Percentiles rank a stretch among this genome's conserved stretches.
These are phyloP conservation scores for Leonotis leonurus DNA, from an alignment of 257 asterid genomes.

Conservation along the genomic window DNA sequence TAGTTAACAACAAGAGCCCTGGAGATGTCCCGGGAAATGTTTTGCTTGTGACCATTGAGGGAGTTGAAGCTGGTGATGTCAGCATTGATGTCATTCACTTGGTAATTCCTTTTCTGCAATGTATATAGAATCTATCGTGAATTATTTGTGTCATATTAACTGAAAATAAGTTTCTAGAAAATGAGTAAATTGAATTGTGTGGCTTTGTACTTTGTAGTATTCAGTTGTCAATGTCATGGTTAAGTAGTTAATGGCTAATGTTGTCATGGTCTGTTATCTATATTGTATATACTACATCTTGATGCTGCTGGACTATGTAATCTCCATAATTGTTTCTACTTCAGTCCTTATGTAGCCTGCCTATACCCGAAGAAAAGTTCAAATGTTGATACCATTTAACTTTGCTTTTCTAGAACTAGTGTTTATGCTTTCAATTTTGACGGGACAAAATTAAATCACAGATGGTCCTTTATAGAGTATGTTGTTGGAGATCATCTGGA, in stretches of 20 bases:
- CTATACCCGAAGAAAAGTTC: slow-evolving; percentile 7
- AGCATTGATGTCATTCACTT: slow-evolving; percentile 86
- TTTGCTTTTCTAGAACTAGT: slow-evolving; percentile 16
- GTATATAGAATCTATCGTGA: background rate
- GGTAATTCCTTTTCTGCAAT: slow-evolving; percentile 33
- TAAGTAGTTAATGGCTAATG: background rate
- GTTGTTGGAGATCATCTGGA: slow-evolving; percentile 61
- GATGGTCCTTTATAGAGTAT: slow-evolving; percentile 50
- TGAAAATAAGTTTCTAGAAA: background rate
- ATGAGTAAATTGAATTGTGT: background rate
- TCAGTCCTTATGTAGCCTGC: background rate
- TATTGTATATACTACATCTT: background rate
- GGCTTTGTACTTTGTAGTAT: background rate
- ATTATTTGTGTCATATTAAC: background rate
- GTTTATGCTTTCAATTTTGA: slow-evolving; percentile 35
- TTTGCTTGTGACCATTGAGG: slow-evolving; percentile 76
- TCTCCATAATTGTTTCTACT: background rate
- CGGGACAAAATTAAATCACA: slow-evolving; percentile 50
- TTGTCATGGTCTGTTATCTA: background rate
- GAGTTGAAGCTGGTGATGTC: slow-evolving; percentile 79
- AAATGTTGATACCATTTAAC: slow-evolving; percentile 4
- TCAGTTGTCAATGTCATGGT: too few relatives aligned
- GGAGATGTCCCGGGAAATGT: slow-evolving; percentile 86
- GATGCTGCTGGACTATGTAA: background rate
- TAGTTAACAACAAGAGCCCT: slow-evolving; percentile 71